Evolutionary conservation across 768 basidiomycete genomes (phyloP), one percentile per base, ranked within the genome.

Genomic region (Tulasnella sp.): DNA sequence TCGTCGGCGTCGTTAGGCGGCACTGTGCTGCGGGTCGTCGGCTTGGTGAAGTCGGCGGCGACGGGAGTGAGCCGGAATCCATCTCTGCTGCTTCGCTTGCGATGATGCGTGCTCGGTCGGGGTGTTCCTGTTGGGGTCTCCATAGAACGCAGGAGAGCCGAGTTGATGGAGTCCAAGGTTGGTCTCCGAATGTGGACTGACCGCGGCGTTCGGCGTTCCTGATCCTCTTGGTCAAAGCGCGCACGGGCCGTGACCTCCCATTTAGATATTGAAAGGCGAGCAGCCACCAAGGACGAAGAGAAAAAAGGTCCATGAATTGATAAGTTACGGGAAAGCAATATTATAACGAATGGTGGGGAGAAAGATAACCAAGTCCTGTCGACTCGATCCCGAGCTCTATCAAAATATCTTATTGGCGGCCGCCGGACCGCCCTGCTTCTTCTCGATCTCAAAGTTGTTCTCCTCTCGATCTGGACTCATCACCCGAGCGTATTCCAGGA

Each of bases 1-100:
- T n/a, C n/a, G n/a, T n/a, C n/a, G n/a, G n/a, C n/a, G n/a, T n/a
- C 0, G 90, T 90, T 80, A 95, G 89, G 19, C 95, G 97, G 78
- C 86, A 85, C 75, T 86, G 84, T 40, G 87, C 89, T 66, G 81
- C 85, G 1, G 92, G 93, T 64, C 32, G 35, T 62, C 35, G 71
- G 59, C 22, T 59, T 63, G 11, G 71, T 72, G 34, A 72, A 72
- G 62, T 72, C 39, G 9, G 36, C 37, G 5, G 71, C 62, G 64
- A 65, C 64, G 26, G 32, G 35, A 22, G 22, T 16, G 14, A 40
- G 2, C 11, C 36, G 64, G 19, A 34, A 36, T 17, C 35, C 22
- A 70, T 34, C 69, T 47, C 32, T 41, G 0, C 26, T 11, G 40
- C 34, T 19, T 14, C 34, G 0, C 69, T 40, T 44, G 14, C 5